Base-by-base conservation (phyloP, 257 asterid species). In the Lithospermum erythrorhizon region DNA sequence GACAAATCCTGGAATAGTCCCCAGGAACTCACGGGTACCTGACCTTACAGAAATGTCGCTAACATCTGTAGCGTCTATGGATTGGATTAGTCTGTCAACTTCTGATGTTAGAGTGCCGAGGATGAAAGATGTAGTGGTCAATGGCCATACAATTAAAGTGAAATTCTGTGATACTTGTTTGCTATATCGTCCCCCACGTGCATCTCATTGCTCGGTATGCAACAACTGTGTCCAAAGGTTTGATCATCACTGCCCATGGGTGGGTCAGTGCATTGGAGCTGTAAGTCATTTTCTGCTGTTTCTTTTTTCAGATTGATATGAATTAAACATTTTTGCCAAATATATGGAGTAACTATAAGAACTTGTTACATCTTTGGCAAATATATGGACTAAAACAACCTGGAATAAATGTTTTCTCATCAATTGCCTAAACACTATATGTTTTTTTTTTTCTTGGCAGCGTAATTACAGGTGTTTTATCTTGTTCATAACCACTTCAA, bases 231-330 rank as follows among this genome's bases (percentile, higher is more conserved):
- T 91, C 72, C 84, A 88, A 85, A 82, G 94, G 71, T 88, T 91
- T 29, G 98, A 91, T 86, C 98, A 91, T 69, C 98, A 91, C 78
- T 91, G 98, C 65, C 96, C 98, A 1, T 91, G 95, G 96, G 90
- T 91, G 59, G 96, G 95, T 57, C 98, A 91, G 81, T 91, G 98
- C 64, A 88, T 91, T 9, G 96, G 96, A 57, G 76, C 73, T 41
- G 96, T 91, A 80, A 83, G 89, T 59, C 18, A 41, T 41, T 11
- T 41, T 11, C 49, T 41, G 49, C 15, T 0, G 13, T 41, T 11
- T 11, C 49, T 11, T 2, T 41, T 41, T 41, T 14, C 49, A 41
- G 49, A 41, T 41, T 41, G 49, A 41, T 41, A 13, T 41, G 18
- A 13, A 41, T 37, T 37, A 3, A 37, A 37, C 48, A 37, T 37